Percentiles rank a stretch among this genome's conserved stretches.
phyloP scores from a whole-genome alignment of 768 basidiomycete species.

The Fibroporia radiculosa region DNA sequence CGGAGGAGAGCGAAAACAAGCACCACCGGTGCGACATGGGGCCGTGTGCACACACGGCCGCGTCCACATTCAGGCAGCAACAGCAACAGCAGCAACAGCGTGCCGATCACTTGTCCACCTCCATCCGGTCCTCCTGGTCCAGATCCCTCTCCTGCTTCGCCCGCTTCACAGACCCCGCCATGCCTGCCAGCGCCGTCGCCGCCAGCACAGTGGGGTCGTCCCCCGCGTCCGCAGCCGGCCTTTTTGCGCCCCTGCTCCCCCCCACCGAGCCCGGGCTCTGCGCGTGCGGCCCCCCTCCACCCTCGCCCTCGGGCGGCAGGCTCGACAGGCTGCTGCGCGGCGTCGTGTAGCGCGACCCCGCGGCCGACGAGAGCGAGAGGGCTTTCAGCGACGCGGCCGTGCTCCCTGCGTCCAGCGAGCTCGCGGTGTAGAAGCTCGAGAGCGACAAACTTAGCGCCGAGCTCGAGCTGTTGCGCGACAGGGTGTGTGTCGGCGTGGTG shows the following conservation, averaged over 20 bases:
- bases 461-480: constrained; percentile 8
- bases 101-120: neutral
- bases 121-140: neutral
- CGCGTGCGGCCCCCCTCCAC: constrained; percentile 2
- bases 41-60: no score
- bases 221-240: constrained; percentile 10
- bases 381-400: constrained; percentile 15
- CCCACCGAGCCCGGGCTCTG: neutral
- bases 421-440: constrained; percentile 4
- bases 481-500: constrained; percentile 6
- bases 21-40: no score
- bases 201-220: constrained; percentile 13
- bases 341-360: constrained; percentile 16
- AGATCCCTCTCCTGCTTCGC: neutral
- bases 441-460: constrained; percentile 9
- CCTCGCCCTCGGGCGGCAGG: constrained; percentile 16
- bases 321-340: constrained; percentile 14
- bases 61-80: no score
- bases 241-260: constrained; percentile 9
- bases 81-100: no score
- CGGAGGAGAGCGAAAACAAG: no score
- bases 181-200: constrained; percentile 14
- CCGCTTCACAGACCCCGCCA: constrained; percentile 9
- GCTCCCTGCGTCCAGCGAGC: constrained; percentile 7
- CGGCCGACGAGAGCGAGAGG: constrained; percentile 16